Evolutionary conservation across 192 early-diverging fungal genomes (phyloP).

Genomic region (Pecoramyces ruminantium): DNA sequence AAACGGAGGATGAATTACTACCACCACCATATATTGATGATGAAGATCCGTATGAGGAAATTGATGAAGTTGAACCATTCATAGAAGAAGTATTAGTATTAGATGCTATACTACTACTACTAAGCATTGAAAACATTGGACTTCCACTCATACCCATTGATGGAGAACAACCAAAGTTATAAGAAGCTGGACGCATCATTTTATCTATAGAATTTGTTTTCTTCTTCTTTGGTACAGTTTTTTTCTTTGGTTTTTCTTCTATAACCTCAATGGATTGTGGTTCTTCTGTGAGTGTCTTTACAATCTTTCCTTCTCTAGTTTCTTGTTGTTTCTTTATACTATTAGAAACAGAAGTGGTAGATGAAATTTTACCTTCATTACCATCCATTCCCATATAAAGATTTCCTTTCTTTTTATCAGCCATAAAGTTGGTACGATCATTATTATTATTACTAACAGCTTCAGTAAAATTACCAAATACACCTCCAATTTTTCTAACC

Average conservation of each 20-base stretch:
- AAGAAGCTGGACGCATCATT: neutral
- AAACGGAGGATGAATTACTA: neutral
- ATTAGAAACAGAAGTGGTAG: neutral
- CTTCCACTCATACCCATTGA: neutral
- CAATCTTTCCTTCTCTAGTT: too few species aligned
- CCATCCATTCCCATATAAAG: neutral
- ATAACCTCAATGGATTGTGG: neutral
- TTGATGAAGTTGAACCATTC: too few species aligned
- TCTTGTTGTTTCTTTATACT: too few species aligned
- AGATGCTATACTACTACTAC: too few species aligned
- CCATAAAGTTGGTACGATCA: neutral
- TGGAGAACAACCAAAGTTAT: neutral
- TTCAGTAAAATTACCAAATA: neutral
- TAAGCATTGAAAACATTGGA: neutral
- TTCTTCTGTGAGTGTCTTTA: neutral
- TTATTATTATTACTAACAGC: neutral
- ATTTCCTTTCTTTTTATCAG: neutral
- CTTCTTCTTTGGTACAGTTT: neutral
- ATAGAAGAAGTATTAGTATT: neutral
- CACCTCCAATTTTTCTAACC: neutral
- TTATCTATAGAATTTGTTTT: neutral
- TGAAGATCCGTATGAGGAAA: too few species aligned
- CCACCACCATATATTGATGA: neutral
- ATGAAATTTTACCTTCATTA: neutral
- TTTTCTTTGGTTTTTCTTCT: neutral